Conservation (phyloP, 176 grass and related monocot species). For the Oryza glaberrima region DNA sequence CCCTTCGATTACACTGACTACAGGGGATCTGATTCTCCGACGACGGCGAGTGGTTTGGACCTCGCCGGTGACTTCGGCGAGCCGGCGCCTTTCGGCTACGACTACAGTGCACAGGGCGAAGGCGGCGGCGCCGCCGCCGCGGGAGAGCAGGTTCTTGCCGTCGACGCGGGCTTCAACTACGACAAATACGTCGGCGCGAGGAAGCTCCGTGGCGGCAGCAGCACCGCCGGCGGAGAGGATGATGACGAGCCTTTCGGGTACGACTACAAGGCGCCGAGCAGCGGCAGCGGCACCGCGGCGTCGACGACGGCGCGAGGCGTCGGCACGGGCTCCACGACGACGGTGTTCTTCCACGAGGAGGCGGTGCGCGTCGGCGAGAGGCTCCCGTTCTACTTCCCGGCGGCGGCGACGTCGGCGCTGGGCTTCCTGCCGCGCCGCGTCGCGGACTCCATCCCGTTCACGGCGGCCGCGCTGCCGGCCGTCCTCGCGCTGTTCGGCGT, state of each 20-base stretch:
- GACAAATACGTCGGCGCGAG: neutral
- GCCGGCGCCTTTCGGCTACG: constrained; percentile 7
- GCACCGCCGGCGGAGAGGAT: neutral
- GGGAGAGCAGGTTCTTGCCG: neutral
- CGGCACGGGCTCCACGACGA: neutral
- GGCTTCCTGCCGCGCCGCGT: constrained; percentile 38
- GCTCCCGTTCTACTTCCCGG: constrained; percentile 43
- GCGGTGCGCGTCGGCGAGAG: constrained; percentile 47
- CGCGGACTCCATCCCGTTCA: constrained; percentile 45
- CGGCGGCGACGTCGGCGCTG: neutral
- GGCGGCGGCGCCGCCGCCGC: neutral
- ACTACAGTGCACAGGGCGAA: neutral
- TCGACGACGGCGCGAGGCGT: neutral
- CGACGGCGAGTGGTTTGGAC: neutral
- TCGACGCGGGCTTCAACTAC: neutral
- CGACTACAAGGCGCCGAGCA: neutral
- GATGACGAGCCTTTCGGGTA: constrained; percentile 8
- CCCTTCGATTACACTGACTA: constrained; percentile 36
- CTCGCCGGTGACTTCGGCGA: neutral
- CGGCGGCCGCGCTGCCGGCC: constrained; percentile 18
- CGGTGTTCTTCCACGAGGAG: constrained; percentile 61
- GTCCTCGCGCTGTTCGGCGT: constrained; percentile 24
- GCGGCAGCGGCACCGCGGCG: neutral
- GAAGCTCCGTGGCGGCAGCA: neutral
- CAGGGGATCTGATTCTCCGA: neutral